Evolutionary conservation across 345 rosid genomes (phyloP).

Genomic region (Anastatica hierochuntica): DNA sequence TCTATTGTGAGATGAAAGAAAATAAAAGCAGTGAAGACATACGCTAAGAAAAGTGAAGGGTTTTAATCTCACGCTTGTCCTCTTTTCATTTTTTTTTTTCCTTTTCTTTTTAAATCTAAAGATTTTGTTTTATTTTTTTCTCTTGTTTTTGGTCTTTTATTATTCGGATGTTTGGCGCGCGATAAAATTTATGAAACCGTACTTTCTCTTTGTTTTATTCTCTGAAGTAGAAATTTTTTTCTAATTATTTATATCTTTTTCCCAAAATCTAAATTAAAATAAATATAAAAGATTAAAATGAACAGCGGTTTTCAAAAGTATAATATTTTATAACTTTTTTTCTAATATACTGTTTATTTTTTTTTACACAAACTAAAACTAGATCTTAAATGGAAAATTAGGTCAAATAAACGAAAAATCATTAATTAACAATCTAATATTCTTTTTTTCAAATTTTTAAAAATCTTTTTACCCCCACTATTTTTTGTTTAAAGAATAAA

Average conservation of each 20-base stretch:
- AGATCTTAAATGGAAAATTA: no score
- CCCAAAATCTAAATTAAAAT: no score
- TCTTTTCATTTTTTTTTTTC: neutral
- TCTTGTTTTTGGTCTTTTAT: constrained; percentile 8
- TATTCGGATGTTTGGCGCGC: constrained; percentile 30
- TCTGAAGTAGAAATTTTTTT: constrained; percentile 3
- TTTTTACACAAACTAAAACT: neutral
- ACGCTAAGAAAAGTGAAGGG: constrained; percentile 38
- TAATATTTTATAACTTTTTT: neutral
- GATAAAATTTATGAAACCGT: constrained; percentile 29
- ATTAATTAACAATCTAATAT: no score
- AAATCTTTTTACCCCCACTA: no score
- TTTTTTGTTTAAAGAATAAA: no score
- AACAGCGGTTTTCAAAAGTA: no score
- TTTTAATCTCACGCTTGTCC: constrained; percentile 54
- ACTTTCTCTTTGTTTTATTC: constrained; percentile 25
- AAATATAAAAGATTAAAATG: no score
- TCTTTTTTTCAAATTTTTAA: no score
- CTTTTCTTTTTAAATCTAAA: neutral
- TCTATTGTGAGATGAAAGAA: constrained; percentile 13
- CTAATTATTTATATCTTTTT: no score
- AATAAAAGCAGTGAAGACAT: constrained; percentile 13
- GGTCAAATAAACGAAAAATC: no score
- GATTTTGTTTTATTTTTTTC: neutral
- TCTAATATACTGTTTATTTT: neutral